Percentiles rank a stretch among this genome's conserved stretches.
Evolutionary conservation across 2,329 filamentous ascomycete genomes (phyloP).

Genomic region (Nectriaceae sp.): DNA sequence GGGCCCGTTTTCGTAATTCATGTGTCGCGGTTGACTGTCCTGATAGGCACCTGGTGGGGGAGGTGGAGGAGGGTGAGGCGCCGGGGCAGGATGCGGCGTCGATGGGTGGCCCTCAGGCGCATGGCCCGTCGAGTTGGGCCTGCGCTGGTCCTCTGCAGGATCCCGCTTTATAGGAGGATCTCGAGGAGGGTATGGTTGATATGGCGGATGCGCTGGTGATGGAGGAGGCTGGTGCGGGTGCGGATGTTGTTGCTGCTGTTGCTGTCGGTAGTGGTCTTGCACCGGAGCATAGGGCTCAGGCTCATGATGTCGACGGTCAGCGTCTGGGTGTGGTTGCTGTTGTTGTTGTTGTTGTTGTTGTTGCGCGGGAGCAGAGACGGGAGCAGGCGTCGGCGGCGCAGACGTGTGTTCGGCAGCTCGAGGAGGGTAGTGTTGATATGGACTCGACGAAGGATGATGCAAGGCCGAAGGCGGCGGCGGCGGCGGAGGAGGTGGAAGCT

Average conservation of each 20-base stretch:
- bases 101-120: constrained; percentile 37
- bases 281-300: constrained; percentile 56
- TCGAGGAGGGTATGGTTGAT: constrained; percentile 47
- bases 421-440: constrained; percentile 43
- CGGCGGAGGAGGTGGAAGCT: constrained; percentile 33
- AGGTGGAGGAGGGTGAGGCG: constrained; percentile 33
- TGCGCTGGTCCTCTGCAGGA: constrained; percentile 51
- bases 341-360: not conserved
- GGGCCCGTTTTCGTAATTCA: constrained; percentile 53
- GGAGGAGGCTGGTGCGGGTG: constrained; percentile 35
- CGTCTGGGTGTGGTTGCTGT: constrained; percentile 37
- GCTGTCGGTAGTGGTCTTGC: constrained; percentile 51
- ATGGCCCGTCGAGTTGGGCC: constrained; percentile 55
- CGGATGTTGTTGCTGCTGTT: constrained; percentile 42
- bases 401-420: constrained; percentile 35
- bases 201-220: constrained; percentile 47
- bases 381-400: constrained; percentile 30
- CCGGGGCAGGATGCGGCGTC: constrained; percentile 33
- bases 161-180: constrained; percentile 61
- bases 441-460: constrained; percentile 37
- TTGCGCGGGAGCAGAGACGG: constrained; percentile 32
- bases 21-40: constrained; percentile 53
- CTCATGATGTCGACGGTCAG: constrained; percentile 59
- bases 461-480: constrained; percentile 25
- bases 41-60: constrained; percentile 37